These are phyloP conservation scores for Wallacemonas sp. DNA, from an alignment of 208 protist species.

Conservation along the genomic window DNA sequence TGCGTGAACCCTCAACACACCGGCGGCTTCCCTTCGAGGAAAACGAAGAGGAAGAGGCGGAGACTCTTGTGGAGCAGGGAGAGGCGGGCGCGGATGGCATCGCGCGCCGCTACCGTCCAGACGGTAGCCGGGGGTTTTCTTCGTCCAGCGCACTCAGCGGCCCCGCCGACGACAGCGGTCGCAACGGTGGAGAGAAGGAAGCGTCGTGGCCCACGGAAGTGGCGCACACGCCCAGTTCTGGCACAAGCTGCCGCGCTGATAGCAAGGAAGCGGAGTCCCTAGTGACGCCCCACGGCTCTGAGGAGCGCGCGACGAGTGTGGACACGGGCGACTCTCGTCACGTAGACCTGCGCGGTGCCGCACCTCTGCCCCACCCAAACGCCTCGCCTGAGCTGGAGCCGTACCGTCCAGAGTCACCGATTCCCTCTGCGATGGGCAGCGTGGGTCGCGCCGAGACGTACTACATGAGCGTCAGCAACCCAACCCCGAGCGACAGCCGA, in stretches of 20 bases:
- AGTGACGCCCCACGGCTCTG: too few relatives aligned
- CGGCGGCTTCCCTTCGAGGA: too few relatives aligned
- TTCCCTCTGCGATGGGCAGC: neutral
- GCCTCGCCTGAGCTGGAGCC: neutral
- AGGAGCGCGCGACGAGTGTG: too few relatives aligned
- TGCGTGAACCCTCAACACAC: too few relatives aligned
- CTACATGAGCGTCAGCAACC: conserved; percentile 8
- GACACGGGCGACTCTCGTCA: too few relatives aligned
- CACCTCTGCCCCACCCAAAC: neutral
- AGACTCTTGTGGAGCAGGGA: neutral
- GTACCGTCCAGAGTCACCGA: neutral
- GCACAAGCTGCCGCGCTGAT: too few relatives aligned
- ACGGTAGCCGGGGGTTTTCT: neutral
- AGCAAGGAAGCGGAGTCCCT: too few relatives aligned
- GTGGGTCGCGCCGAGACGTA: neutral
- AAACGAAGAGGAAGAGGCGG: neutral
- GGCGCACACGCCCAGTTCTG: too few relatives aligned
- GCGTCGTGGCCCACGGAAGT: too few relatives aligned
- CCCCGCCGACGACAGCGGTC: neutral
- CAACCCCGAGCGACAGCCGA: neutral
- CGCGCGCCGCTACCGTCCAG: neutral
- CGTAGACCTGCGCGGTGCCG: too few relatives aligned
- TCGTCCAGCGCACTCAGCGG: neutral
- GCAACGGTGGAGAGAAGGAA: too few relatives aligned
- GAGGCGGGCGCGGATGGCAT: neutral